phyloP scores from a whole-genome alignment of 768 basidiomycete species.

The Tricholoma sp. region DNA sequence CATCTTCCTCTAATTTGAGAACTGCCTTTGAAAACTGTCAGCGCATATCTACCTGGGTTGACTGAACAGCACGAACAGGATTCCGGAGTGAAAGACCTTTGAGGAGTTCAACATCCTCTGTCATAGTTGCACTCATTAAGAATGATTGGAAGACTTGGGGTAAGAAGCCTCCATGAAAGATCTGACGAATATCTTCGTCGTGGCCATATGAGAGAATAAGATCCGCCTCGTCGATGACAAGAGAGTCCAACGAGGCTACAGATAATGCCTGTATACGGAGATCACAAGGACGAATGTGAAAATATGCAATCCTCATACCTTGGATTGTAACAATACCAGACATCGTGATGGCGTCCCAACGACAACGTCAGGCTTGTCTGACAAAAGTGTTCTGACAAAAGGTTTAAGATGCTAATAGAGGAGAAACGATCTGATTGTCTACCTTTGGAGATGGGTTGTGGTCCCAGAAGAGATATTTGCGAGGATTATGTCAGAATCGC shows the following conservation, averaged over 20 bases:
- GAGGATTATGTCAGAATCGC: constrained; percentile 65
- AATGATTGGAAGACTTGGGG: constrained; percentile 88
- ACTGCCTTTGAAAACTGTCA: constrained; percentile 51
- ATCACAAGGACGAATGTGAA: neutral
- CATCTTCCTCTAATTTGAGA: constrained; percentile 81
- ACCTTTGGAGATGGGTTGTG: constrained; percentile 63
- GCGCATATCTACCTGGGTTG: neutral
- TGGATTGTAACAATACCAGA: constrained; percentile 63
- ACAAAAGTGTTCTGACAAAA: constrained; percentile 20
- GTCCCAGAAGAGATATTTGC: constrained; percentile 77
- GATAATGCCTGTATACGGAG: constrained; percentile 47
- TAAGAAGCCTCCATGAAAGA: constrained; percentile 62
- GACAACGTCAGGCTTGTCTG: constrained; percentile 76
- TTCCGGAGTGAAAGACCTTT: constrained; percentile 85
- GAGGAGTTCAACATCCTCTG: constrained; percentile 88
- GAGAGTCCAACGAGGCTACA: constrained; percentile 65
- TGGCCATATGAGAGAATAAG: constrained; percentile 96
- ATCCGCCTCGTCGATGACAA: constrained; percentile 98
- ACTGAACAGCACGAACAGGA: constrained; percentile 53
- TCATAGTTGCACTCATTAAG: constrained; percentile 97
- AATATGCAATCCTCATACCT: constrained; percentile 36
- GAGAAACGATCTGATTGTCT: neutral
- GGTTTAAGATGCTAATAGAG: neutral
- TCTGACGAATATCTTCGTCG: constrained; percentile 78
- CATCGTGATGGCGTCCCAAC: constrained; percentile 75